These are phyloP conservation scores for Rhizopogon hawkerae DNA, from an alignment of 1,284 basidiomycete genomes.

Conservation along the genomic window DNA sequence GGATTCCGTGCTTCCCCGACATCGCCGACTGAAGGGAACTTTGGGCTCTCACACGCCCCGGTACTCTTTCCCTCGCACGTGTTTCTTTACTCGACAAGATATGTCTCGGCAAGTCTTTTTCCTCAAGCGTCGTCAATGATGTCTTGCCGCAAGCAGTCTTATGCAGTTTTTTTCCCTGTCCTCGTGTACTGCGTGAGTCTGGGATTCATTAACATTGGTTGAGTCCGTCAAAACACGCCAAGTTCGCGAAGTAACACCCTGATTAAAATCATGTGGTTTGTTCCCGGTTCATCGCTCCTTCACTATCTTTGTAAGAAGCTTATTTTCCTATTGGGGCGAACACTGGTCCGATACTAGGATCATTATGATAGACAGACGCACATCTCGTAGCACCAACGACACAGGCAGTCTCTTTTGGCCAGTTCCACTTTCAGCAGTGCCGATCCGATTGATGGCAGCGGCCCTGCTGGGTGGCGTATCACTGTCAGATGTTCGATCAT, in stretches of 20 bases:
- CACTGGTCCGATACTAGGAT: background rate
- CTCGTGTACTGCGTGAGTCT: background rate
- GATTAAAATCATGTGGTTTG: background rate
- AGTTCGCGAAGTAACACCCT: background rate
- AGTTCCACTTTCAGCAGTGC: background rate
- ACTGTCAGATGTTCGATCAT: background rate
- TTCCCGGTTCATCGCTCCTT: background rate
- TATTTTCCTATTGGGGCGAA: slow-evolving; percentile 1
- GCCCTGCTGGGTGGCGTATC: background rate
- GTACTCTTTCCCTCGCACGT: background rate
- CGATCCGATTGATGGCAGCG: background rate
- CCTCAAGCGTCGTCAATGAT: background rate
- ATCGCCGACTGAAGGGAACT: background rate
- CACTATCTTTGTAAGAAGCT: background rate
- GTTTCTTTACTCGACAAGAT: too few species aligned
- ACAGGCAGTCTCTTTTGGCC: background rate
- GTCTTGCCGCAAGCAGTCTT: too few species aligned
- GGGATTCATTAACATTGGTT: background rate
- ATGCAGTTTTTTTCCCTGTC: background rate
- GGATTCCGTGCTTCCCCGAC: background rate
- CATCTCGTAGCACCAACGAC: background rate
- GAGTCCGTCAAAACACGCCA: background rate
- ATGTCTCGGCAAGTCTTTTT: background rate
- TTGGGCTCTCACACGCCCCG: background rate
- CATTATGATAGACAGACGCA: background rate